Conservation (phyloP, 2,329 filamentous ascomycete species). For the Sclerotinia minor region DNA sequence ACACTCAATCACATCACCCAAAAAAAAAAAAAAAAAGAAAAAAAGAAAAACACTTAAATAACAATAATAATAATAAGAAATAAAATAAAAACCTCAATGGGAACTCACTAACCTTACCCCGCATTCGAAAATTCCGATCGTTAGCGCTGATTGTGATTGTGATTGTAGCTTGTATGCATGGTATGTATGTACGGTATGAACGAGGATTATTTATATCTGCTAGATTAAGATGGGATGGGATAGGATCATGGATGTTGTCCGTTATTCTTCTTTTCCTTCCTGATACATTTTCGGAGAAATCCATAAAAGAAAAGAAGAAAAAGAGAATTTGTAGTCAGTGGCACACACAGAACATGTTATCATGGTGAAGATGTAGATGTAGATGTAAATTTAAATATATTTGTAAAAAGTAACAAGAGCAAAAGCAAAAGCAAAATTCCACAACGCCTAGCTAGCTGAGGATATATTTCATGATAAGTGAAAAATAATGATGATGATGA, state of each 20-base stretch:
- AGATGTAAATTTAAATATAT: neutral
- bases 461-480: neutral
- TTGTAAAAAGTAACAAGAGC: neutral
- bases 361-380: neutral
- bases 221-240: neutral
- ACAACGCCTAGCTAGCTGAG: conserved; percentile 14
- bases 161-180: neutral
- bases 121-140: neutral
- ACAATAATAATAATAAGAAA: no score
- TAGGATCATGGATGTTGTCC: neutral
- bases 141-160: neutral
- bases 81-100: no score
- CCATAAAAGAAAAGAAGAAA: no score
- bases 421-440: conserved; percentile 10
- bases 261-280: no score
- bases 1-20: no score
- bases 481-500: no score
- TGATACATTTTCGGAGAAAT: no score
- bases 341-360: neutral
- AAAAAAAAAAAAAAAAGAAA: no score
- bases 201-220: neutral
- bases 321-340: neutral
- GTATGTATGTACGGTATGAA: neutral
- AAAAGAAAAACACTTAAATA: no score
- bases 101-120: no score